A percentile compares a stretch with the other conserved stretches of the same genome.
phyloP scores from a whole-genome alignment of 306 rosid genomes.

The Fragaria vesca region DNA sequence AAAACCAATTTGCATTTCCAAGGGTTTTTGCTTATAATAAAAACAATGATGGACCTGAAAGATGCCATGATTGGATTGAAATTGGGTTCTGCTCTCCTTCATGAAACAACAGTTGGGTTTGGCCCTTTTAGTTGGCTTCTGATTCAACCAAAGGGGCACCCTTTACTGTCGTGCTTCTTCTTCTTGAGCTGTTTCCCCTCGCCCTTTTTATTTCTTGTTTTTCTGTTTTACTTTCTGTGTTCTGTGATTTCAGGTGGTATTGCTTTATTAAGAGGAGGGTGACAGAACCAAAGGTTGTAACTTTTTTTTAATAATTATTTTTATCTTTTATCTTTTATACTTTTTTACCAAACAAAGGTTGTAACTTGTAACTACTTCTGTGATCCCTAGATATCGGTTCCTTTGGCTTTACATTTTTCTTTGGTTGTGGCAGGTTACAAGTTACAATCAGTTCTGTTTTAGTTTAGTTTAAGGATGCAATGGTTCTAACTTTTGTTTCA shows the following conservation, averaged over 20 bases:
- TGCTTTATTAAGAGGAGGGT: background rate
- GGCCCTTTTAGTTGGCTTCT: conserved; percentile 27
- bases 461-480: background rate
- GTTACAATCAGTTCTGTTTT: background rate
- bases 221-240: background rate
- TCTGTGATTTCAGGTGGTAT: background rate
- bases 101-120: conserved; percentile 19
- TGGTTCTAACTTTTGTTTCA: background rate
- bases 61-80: conserved; percentile 34
- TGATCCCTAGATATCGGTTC: background rate
- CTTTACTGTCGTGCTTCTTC: background rate
- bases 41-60: conserved; percentile 23
- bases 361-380: background rate
- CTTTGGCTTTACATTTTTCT: background rate
- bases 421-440: background rate
- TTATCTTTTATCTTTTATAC: background rate
- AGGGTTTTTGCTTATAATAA: background rate
- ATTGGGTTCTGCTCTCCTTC: conserved; percentile 6
- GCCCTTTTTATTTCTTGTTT: background rate
- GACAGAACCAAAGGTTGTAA: background rate
- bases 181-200: background rate
- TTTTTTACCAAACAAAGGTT: background rate
- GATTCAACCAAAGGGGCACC: conserved; percentile 25
- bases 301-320: too few relatives aligned
- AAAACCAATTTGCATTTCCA: background rate